phyloP scores from a whole-genome alignment of 2,329 filamentous ascomycete genomes.

The Colletotrichum tofieldiae region DNA sequence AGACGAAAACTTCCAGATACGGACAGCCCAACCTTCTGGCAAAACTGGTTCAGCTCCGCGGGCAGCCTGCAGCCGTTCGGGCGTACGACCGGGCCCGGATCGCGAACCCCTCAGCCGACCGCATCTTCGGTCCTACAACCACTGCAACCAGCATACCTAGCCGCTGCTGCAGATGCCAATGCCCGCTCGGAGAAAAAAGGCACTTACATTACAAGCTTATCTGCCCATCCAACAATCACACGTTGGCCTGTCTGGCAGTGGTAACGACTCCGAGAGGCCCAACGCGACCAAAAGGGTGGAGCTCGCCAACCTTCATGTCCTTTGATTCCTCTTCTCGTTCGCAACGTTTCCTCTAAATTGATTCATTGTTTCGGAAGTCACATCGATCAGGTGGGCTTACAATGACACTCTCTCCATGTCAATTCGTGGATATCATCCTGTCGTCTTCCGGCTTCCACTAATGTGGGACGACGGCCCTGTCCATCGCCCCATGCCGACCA shows the following conservation, averaged over 20 bases:
- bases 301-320: conserved; percentile 10
- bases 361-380: conserved; percentile 9
- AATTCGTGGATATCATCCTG: background rate
- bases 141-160: conserved; percentile 23
- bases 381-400: conserved; percentile 9
- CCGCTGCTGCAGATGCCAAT: conserved; percentile 35
- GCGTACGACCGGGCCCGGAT: conserved; percentile 10
- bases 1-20: background rate
- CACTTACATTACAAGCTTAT: conserved; percentile 21
- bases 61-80: conserved; percentile 12
- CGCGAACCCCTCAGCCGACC: conserved; percentile 14
- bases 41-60: conserved; percentile 8
- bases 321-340: conserved; percentile 19
- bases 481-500: conserved; percentile 20
- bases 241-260: conserved; percentile 21
- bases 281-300: conserved; percentile 21
- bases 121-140: conserved; percentile 21
- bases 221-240: conserved; percentile 36
- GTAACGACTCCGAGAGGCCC: conserved; percentile 39
- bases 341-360: conserved; percentile 23
- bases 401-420: background rate
- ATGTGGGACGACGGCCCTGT: conserved; percentile 13
- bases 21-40: background rate
- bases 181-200: conserved; percentile 33
- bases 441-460: conserved; percentile 17